Conservation (phyloP, 495 filamentous ascomycete genomes). For the Neurospora sp. region DNA sequence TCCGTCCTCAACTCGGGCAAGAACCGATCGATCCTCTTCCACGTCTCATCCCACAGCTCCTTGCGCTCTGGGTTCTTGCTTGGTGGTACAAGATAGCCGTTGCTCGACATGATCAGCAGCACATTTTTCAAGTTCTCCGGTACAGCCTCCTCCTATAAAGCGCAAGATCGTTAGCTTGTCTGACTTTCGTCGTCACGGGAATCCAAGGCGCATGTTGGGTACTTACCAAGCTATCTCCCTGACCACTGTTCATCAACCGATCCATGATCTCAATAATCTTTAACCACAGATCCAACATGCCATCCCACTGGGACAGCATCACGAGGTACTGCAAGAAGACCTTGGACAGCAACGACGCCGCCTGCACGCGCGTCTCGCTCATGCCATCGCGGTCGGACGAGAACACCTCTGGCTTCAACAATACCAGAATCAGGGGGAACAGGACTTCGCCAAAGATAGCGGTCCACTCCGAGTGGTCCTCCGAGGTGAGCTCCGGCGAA, state of each 20-base stretch:
- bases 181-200: background rate
- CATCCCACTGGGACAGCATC: constrained; percentile 70
- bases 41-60: constrained; percentile 68
- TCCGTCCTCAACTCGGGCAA: constrained; percentile 60
- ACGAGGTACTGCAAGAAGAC: constrained; percentile 93
- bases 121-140: constrained; percentile 96
- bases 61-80: constrained; percentile 47
- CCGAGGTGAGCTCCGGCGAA: constrained; percentile 63
- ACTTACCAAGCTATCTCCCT: constrained; percentile 77
- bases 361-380: constrained; percentile 89
- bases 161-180: constrained; percentile 10
- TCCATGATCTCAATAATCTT: constrained; percentile 93
- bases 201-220: background rate
- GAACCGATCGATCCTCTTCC: constrained; percentile 84
- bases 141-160: constrained; percentile 75
- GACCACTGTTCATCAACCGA: constrained; percentile 90
- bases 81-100: constrained; percentile 71
- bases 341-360: constrained; percentile 83
- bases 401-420: constrained; percentile 93
- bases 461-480: constrained; percentile 81
- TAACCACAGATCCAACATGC: constrained; percentile 90
- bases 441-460: constrained; percentile 91
- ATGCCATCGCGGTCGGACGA: constrained; percentile 87
- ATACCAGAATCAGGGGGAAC: constrained; percentile 80
- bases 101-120: constrained; percentile 87